Evolutionary conservation across 148 eudicot genomes (phyloP), one percentile per base, ranked within the genome.

Genomic region (Euryodendron excelsum): DNA sequence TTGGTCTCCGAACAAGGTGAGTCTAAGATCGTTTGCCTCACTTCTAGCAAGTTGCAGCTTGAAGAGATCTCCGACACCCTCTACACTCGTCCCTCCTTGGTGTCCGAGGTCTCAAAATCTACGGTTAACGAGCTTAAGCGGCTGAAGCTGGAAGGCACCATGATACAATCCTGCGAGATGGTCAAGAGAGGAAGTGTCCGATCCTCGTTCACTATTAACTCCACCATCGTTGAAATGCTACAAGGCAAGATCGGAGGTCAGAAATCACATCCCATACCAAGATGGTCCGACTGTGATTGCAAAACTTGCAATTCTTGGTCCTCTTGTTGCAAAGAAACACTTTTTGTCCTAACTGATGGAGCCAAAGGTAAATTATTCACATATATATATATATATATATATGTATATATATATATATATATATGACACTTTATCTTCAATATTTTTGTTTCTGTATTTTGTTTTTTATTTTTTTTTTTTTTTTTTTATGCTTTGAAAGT

Each of bases 221-320:
- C 96, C 21, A 88, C 95, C 47, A 78, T 88, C 27, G 87, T 88
- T 1, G 95, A 94, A 78, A 91, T 91, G 94, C 68, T 91, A 0
- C 93, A 87, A 65, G 97, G 89, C 1, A 90, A 80, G 85, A 86
- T 86, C 53, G 86, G 89, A 12, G 83, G 86, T 1, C 85, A 75
- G 4, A 84, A 87, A 63, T 65, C 82, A 1, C 79, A 82, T 21
- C 89, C 87, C 6, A 74, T 84, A 36, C 96, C 98, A 5, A 86
- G 99, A 80, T 95, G 97, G 99, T 95, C 99, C 0, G 99, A 95
- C 78, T 95, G 99, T 58, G 90, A 93, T 69, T 93, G 99, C 61
- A 65, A 70, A 8, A 91, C 89, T 67, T 95, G 99, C 75, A 85
- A 84, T 62, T 83, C 88, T 45, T 91, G 94, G 97, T 27, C 90